Evolutionary conservation across 371 early-diverging fungal genomes (phyloP).

Genomic region (Capniomyces stellatus): DNA sequence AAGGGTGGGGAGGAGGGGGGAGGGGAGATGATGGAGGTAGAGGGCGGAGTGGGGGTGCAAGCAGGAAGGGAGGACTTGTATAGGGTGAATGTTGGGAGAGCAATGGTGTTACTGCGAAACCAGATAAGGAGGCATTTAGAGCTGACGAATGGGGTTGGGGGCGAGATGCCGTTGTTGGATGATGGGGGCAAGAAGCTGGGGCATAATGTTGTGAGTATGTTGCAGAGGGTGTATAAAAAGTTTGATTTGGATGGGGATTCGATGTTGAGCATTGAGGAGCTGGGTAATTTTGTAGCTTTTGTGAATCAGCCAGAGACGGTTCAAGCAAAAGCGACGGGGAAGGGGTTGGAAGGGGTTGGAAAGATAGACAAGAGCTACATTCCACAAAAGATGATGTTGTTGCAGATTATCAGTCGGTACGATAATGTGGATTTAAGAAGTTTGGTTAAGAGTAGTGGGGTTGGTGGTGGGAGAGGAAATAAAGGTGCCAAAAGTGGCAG

Average conservation of each 20-base stretch:
- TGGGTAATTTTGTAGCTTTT: constrained; percentile 12
- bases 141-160: constrained; percentile 9
- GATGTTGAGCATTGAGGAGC: constrained; percentile 14
- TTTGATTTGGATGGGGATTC: constrained; percentile 23
- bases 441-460: not conserved
- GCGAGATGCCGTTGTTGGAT: constrained; percentile 15
- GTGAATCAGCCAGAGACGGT: constrained; percentile 8
- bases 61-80: too few relatives aligned
- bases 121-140: not conserved
- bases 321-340: not conserved
- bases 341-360: constrained; percentile 1
- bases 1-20: too few relatives aligned
- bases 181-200: constrained; percentile 12
- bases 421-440: not conserved
- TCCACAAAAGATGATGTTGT: not conserved
- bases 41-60: not conserved
- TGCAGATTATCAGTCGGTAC: not conserved
- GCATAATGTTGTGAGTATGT: constrained; percentile 9
- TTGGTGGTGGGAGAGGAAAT: not conserved
- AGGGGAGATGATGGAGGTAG: constrained; percentile 2
- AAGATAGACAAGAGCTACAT: not conserved
- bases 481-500: not conserved
- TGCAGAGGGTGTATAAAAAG: constrained; percentile 16
- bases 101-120: not conserved
- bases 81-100: not conserved